Evolutionary conservation across 164 flowering plant genomes (phyloP), one percentile per base, ranked within the genome.

Genomic region (Magnolia sinica): DNA sequence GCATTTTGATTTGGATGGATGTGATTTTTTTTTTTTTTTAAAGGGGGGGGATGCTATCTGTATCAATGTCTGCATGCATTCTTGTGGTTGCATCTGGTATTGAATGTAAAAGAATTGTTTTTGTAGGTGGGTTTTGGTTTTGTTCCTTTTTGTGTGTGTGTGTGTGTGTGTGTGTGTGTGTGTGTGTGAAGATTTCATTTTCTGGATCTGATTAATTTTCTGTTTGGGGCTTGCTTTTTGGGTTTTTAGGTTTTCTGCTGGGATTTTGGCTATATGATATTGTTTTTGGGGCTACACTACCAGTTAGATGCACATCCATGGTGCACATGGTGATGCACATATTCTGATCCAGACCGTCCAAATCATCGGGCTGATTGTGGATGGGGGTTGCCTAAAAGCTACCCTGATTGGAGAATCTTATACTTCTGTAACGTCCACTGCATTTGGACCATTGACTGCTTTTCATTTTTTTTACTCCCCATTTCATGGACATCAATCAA

Each of bases 131-230:
- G 29, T 20, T 70, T 50, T 70, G 24, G 58, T 37, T 70, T 8
- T 70, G 13, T 29, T 64, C 67, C 8, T 18, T 16, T 68, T 13
- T 16, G 24, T 23, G 1, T 23, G 24, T 27, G 1, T 24, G 1
- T 24, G 1, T 24, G 1, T 24, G 1, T 23, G 0, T 23, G 0
- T 23, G 24, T 23, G 24, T 23, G 24, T 23, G 24, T 24, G 27
- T 68, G 50, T 31, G 71, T 16, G 45, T 16, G 10, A 68, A 45
- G 55, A 70, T 70, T 70, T 29, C 22, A 70, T 49, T 70, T 70
- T 50, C 49, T 68, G 6, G 71, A 68, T 68, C 50, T 37, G 31
- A 68, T 68, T 64, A 8, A n/a, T 29, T 13, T 49, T n/a, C 18
- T 4, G 24, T 49, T 49, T 49, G 55, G 58, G 49, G 49, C 73